Base-by-base conservation (phyloP, 257 asterid species). In the Ilex asprella region DNA sequence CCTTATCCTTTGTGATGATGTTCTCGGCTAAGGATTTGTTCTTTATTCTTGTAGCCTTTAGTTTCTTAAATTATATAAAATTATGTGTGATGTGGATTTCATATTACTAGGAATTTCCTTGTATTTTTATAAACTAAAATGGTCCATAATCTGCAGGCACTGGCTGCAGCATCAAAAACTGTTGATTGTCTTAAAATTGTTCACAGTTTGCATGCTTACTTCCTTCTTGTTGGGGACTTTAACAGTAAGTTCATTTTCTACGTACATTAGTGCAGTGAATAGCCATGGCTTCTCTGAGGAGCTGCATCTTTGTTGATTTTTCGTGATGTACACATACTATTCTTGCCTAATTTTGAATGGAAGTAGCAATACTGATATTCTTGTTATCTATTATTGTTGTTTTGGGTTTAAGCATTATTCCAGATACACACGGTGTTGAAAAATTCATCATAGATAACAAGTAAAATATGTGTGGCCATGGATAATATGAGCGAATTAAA, bases 151-250 rank as follows among this genome's bases (percentile, higher is more conserved):
- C 35, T 79, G 83, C 94, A 93, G 99, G 99, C 97, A 63, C 81
- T 93, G 66, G 99, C 99, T 66, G 99, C 99, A 27, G 99, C 97
- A 11, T 75, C 86, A 47, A 93, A 93, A 81, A 85, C 97, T 63
- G 99, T 93, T 66, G 97, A 93, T 71, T 87, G 80, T 79, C 95
- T 87, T 12, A 93, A 93, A 86, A 73, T 84, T 61, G 94, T 84
- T 63, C 97, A 93, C 77, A 89, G 97, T 75, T 71, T 89, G 81
- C 99, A 93, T 73, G 86, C 89, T 44, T 84, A 87, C 81, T 93
- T 89, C 87, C 92, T 89, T 73, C 94, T 89, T 55, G 62, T 73
- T 67, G 97, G 99, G 56, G 94, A 93, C 77, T 72, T 82, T 59
- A 79, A 87, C 64, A 76, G 99, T 93, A 76, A 67, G 93, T 72